Percentiles rank a stretch among this genome's conserved stretches.
These are phyloP conservation scores for Hypoxylon sp. DNA, from an alignment of 2,329 filamentous ascomycete genomes.

Conservation along the genomic window DNA sequence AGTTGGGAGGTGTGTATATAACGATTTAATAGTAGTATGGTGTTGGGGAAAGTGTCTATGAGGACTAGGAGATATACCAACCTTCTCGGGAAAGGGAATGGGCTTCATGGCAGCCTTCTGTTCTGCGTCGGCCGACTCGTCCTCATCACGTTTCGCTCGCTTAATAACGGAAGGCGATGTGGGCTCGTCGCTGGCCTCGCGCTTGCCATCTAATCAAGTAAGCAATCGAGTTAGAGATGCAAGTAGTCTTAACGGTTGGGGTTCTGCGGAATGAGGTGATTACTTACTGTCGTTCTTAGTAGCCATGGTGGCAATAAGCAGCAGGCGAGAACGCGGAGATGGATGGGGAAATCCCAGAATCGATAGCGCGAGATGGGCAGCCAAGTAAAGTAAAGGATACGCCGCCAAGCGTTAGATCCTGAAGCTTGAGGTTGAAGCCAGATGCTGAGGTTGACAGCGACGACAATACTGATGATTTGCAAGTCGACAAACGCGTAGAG, in stretches of 20 bases:
- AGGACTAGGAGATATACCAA: slow-evolving; percentile 43
- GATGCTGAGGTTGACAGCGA: neutral
- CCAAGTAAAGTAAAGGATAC: neutral
- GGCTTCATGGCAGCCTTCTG: slow-evolving; percentile 65
- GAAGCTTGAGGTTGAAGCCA: neutral
- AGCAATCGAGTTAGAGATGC: neutral
- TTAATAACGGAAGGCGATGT: slow-evolving; percentile 69
- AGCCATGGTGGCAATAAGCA: slow-evolving; percentile 39
- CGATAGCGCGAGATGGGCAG: neutral
- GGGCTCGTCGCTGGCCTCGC: slow-evolving; percentile 75
- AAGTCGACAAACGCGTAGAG: neutral
- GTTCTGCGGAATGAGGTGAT: neutral
- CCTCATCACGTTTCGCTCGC: slow-evolving; percentile 64
- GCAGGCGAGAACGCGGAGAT: neutral
- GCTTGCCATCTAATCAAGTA: slow-evolving; percentile 63
- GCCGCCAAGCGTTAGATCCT: neutral
- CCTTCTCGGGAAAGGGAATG: slow-evolving; percentile 91
- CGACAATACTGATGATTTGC: neutral
- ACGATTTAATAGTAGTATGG: too few species aligned
- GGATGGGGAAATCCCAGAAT: neutral
- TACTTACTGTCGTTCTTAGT: slow-evolving; percentile 51
- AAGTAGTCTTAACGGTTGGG: neutral
- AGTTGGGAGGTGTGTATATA: neutral
- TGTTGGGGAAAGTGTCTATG: neutral
- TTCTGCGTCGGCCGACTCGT: slow-evolving; percentile 49